Evolutionary conservation across 768 basidiomycete species (phyloP), one percentile per base, ranked within the genome.

Genomic region (Calocybe cyanea): DNA sequence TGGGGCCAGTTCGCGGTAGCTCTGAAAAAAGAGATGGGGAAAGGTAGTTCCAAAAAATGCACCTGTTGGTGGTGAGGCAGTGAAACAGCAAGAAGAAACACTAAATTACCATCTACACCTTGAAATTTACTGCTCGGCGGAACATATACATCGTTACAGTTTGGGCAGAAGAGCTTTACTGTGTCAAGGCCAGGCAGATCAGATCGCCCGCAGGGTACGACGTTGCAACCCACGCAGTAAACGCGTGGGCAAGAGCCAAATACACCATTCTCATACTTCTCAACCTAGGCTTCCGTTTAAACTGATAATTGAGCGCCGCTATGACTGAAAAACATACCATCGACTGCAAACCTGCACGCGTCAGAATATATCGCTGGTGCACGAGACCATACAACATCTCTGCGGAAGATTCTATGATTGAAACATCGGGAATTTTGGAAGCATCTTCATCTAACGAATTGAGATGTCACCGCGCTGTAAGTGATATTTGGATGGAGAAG

Each of bases 11-110:
- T 95, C 92, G 19, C 90, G 88, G 69, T 95, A 98, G 51, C 89
- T 93, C 62, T 98, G 93, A 77, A 98, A 98, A 71, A 98, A 95
- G 19, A 99, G 76, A 59, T 97, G 93, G 1, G 94, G 76, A 64
- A 99, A 99, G n/a, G 95, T 97, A 0, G 95, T 98, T 17, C 96
- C 96, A 70, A 99, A 99, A 71, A 97, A 99, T 9, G 96, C 96
- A 51, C 95, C 94, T 97, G 41, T 18, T 13, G 25, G 39, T 51
- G 19, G 24, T 48, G 14, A 53, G 39, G 48, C 38, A 45, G 21
- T 56, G 48, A 44, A 35, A 14, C 42, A 15, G n/a, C 20, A 14
- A 20, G 5, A 23, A 17, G n/a, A 23, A 23, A 42, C 23, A 2
- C 30, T 23, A 33, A 68, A 83, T 57, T 59, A 90, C 94, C 96